Evolutionary conservation across 1,139 yeast genomes (phyloP), one percentile per base, ranked within the genome.

Genomic region (Hansenula lynferdii): DNA sequence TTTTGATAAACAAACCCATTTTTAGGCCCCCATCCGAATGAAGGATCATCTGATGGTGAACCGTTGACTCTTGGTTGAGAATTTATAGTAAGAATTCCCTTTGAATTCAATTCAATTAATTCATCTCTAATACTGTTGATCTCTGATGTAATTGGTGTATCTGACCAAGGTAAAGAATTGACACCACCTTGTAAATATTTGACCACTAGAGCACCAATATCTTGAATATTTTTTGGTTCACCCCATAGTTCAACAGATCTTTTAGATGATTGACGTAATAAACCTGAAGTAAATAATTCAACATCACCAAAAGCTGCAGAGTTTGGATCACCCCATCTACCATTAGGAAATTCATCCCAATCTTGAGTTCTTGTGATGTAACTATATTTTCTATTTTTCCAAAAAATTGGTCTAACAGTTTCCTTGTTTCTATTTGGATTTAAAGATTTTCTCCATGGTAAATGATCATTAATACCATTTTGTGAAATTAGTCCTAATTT

Each of bases 21-120:
- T 44, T 74, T 70, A 30, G 98, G 98, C 24, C 98, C 98, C 98
- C 98, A 92, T 8, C 98, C 98, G 52, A 77, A 80, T 12, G 78
- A 65, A 20, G 77, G 70, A 58, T 90, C 86, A 37, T 72, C 70
- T 16, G 96, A 87, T 42, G 69, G 70, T 22, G 75, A 71, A 6
- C 96, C 95, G 58, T 89, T 86, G 38, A 90, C 78, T 31, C 92
- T 80, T n/a, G 97, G 96, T 64, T 92, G 98, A 7, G 97, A 90
- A 63, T 90, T 92, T 59, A 90, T 76, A 16, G 97, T 89, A 47
- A 87, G 65, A 45, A 83, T 74, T 2, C 90, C 89, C 25, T 73
- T 69, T 42, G 65, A 50, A 62, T 89, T 89, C 46, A 90, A 67
- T 18, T 67, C 62, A 34, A 85, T 65, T 51, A 92, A 71, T 41